Conservation (phyloP, 805 yeast species). For the Cyberlindnera americana region DNA sequence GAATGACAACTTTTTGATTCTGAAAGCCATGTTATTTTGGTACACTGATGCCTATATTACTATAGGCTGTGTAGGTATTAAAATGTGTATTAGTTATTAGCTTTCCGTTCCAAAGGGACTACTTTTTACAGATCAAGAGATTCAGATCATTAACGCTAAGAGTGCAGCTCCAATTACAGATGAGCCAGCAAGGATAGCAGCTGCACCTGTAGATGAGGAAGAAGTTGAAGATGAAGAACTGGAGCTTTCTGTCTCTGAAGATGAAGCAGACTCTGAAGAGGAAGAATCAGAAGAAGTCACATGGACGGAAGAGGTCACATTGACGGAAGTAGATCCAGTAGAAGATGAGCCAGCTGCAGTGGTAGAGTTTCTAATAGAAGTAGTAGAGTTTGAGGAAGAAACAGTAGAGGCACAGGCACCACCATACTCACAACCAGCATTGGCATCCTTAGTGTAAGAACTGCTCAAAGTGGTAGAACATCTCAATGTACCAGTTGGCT, state of each 20-base stretch:
- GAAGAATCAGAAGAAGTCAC: conserved; percentile 5
- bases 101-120: no score
- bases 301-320: neutral
- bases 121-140: no score
- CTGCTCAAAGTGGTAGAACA: conserved; percentile 25
- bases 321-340: conserved; percentile 6
- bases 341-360: conserved; percentile 12
- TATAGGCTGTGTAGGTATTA: no score
- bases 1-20: no score
- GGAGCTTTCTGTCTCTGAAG: neutral
- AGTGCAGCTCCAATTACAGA: conserved; percentile 13
- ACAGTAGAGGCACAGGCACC: conserved; percentile 16
- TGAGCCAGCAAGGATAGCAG: conserved; percentile 15
- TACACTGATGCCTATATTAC: no score
- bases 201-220: conserved; percentile 10
- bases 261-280: neutral
- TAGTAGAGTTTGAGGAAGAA: conserved; percentile 2
- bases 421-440: conserved; percentile 18
- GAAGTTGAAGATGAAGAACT: neutral
- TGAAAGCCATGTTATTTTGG: no score
- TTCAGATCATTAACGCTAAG: conserved; percentile 12
- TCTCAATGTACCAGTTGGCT: conserved; percentile 36
- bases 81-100: no score
- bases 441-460: conserved; percentile 19
- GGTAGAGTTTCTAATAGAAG: conserved; percentile 6